Conservation (phyloP, 148 eudicot genomes). For the Cornus controversa region DNA sequence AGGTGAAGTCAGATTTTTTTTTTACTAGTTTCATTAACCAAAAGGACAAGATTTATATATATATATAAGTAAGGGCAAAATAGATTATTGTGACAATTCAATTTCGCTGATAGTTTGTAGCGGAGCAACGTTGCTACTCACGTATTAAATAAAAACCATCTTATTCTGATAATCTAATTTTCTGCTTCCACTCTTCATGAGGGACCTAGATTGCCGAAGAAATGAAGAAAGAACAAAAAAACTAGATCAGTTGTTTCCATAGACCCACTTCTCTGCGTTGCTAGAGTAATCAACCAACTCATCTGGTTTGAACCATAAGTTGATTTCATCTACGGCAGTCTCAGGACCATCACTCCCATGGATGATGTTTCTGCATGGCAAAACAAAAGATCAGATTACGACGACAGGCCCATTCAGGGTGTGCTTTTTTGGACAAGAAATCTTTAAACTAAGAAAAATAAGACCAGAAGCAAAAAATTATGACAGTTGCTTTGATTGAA, state of each 20-base stretch:
- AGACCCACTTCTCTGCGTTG: constrained; percentile 89
- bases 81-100: background rate
- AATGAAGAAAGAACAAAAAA: constrained; percentile 10
- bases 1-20: too few relatives aligned
- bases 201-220: background rate
- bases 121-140: background rate
- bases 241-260: constrained; percentile 61
- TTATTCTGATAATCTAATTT: constrained; percentile 3
- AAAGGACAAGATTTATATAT: background rate
- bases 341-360: constrained; percentile 99
- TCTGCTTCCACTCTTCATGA: background rate
- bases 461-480: background rate
- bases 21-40: too few relatives aligned
- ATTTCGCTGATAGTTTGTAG: constrained; percentile 9
- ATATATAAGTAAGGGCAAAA: too few relatives aligned
- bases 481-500: background rate
- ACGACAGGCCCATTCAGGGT: too few relatives aligned
- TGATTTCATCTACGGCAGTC: constrained; percentile 94
- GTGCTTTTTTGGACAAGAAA: background rate
- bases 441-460: too few relatives aligned
- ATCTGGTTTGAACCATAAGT: constrained; percentile 91
- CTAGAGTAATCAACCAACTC: constrained; percentile 78
- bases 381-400: background rate
- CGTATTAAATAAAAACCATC: background rate
- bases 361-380: constrained; percentile 65